Evolutionary conservation across 208 protist species (phyloP), one percentile per base, ranked within the genome.

Genomic region (Vickermania ingenoplastis): DNA sequence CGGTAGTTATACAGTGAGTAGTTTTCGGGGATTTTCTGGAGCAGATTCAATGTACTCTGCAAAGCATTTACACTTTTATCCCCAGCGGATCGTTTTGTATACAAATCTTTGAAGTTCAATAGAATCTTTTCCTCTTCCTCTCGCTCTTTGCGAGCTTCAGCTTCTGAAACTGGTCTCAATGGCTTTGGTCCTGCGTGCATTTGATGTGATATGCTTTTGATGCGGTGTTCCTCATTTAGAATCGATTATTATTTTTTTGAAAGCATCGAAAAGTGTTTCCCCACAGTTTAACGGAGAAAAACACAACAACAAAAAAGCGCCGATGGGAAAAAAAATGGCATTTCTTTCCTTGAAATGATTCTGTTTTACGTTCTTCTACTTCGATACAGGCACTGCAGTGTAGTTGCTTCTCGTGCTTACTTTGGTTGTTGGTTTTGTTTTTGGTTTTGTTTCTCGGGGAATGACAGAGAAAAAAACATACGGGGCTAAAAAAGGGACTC

Each of bases 1-100:
- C 83, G 71, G 56, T 82, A 91, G 69, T 91, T 92, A 63, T 87
- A 96, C 31, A 86, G 70, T 1, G 86, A 72, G 73, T 96, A 94
- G 5, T 72, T 77, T 54, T 96, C 83, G 5, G 90, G 83, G 52
- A 88, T 79, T 11, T 79, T 64, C 25, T 68, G 36, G 0, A 94
- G 67, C 30, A 96, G 57, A 17, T 36, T 53, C 24, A 72, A 63
- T 3, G 72, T 76, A 31, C 77, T 59, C 22, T 57, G 49, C 1
- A 92, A 57, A 1, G 73, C 69, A 1, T 70, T 41, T 49, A 36
- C 1, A 65, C 71, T 63, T 52, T 45, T 0, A 63, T 75, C 64
- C 73, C 77, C 21, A 67, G 45, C 21, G 64, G 31, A 3, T 31
- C 14, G 13, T 66, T 56, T 1, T 60, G 53, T 64, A 66, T 86